phyloP scores from a whole-genome alignment of 129 eudicot genomes.

The Chrysanthemum lavandulifolium region DNA sequence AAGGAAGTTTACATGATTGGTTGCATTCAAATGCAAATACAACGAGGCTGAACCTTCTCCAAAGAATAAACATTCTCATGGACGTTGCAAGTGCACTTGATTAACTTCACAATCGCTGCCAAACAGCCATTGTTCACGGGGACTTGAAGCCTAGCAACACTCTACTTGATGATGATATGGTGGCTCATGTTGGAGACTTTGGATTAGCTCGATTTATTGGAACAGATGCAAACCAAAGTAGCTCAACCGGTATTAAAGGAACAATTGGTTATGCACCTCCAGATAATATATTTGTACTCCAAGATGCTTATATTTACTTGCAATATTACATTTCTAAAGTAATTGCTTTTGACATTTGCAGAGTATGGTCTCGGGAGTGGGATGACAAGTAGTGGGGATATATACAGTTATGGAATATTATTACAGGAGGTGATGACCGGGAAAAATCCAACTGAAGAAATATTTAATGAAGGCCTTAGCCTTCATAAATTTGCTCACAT shows the following conservation, averaged over 20 bases:
- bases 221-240: background rate
- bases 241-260: constrained; percentile 1
- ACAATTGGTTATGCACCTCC: constrained; percentile 25
- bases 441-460: background rate
- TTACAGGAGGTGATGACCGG: background rate
- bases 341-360: too few species aligned
- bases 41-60: background rate
- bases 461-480: background rate
- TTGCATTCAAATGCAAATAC: constrained; percentile 8
- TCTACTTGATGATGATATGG: constrained; percentile 20
- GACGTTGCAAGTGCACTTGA: constrained; percentile 13
- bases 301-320: background rate
- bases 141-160: constrained; percentile 24
- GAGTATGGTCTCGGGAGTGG: too few species aligned
- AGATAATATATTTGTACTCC: background rate
- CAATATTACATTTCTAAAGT: too few species aligned
- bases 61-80: constrained; percentile 13
- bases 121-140: constrained; percentile 11
- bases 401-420: background rate
- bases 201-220: constrained; percentile 10
- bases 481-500: too few species aligned
- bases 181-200: constrained; percentile 25
- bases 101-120: constrained; percentile 16
- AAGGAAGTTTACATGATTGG: constrained; percentile 28
- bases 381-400: too few species aligned